phyloP scores from a whole-genome alignment of 345 rosid genomes.

The Boechera stricta region DNA sequence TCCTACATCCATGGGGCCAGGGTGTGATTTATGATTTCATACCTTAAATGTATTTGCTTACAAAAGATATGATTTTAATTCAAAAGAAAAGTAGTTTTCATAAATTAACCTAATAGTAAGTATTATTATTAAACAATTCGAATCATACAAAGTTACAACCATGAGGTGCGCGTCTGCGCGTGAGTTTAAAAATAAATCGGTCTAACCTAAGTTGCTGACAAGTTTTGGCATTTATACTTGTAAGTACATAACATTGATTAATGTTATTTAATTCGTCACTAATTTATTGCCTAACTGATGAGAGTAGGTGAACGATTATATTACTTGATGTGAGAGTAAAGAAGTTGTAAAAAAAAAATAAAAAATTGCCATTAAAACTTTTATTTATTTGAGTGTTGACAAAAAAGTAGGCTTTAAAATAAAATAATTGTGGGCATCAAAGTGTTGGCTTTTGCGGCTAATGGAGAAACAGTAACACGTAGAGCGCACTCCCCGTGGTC shows the following conservation, averaged over 20 bases:
- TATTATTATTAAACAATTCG: neutral
- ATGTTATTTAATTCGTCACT: slow-evolving; percentile 26
- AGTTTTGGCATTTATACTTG: slow-evolving; percentile 39
- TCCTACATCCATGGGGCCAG: neutral
- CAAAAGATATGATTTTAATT: neutral
- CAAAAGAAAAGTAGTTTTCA: neutral
- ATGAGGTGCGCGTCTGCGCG: neutral
- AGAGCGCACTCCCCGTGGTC: slow-evolving; percentile 47
- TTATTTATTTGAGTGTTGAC: neutral
- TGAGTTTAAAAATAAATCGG: slow-evolving; percentile 1
- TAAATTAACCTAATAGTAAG: neutral
- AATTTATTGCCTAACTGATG: slow-evolving; percentile 7
- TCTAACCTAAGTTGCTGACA: slow-evolving; percentile 38
- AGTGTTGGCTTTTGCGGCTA: slow-evolving; percentile 45
- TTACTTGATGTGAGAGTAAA: neutral
- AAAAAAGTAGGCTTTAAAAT: neutral
- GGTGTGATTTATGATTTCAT: neutral
- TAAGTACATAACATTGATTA: slow-evolving; percentile 24
- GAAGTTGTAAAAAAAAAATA: neutral
- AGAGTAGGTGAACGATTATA: slow-evolving; percentile 27
- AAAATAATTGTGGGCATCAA: slow-evolving; percentile 1
- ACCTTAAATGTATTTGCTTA: neutral
- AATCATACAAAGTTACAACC: neutral
- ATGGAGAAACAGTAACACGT: slow-evolving; percentile 45
- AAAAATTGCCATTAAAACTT: neutral